Conservation (phyloP, 139 green algal species). For the Haematococcus lacustris region DNA sequence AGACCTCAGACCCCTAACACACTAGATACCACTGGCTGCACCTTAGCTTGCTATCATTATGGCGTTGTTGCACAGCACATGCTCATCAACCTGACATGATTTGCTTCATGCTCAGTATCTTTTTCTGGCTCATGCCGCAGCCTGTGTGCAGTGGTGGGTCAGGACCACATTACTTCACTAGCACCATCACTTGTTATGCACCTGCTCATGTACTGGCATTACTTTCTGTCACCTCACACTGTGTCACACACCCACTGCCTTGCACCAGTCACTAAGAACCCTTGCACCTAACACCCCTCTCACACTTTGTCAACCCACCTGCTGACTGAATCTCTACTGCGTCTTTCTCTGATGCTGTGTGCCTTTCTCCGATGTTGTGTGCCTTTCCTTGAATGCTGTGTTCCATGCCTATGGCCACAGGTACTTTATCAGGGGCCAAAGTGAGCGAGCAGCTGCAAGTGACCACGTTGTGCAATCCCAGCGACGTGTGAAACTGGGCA, state of each 20-base stretch:
- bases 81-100: no score
- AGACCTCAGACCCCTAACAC: not conserved
- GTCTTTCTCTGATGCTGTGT: not conserved
- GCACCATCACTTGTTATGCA: no score
- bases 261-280: not conserved
- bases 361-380: not conserved
- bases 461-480: conserved; percentile 53
- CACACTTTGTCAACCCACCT: no score
- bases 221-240: not conserved
- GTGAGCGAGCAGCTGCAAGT: conserved; percentile 34
- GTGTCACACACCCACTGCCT: not conserved
- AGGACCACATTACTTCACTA: no score
- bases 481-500: conserved; percentile 40
- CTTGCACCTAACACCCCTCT: not conserved
- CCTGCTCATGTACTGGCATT: no score
- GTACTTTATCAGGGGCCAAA: conserved; percentile 80
- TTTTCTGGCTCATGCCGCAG: no score
- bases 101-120: no score
- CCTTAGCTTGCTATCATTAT: not conserved
- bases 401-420: conserved; percentile 28
- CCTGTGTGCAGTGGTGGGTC: no score
- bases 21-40: not conserved
- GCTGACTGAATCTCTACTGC: not conserved
- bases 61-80: no score
- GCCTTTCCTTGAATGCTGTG: not conserved